Conservation (phyloP, 2,329 filamentous ascomycete species). For the Fusarium temperatum region DNA sequence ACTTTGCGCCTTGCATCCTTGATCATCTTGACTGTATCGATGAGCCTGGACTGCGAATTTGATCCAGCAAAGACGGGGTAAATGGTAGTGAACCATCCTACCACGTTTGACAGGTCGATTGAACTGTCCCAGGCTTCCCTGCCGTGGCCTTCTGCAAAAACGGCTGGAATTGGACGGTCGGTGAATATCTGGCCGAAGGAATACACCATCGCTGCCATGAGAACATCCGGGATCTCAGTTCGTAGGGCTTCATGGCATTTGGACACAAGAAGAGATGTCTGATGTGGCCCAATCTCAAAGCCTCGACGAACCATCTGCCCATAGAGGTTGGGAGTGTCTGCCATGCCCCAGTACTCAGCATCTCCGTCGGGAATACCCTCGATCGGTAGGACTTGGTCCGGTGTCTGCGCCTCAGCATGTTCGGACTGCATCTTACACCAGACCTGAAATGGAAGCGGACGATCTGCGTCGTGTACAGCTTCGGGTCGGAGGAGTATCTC, state of each 20-base stretch:
- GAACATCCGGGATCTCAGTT: conserved; percentile 48
- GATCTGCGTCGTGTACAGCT: conserved; percentile 9
- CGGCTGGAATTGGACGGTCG: conserved; percentile 39
- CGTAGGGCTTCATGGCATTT: conserved; percentile 38
- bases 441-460: conserved; percentile 46
- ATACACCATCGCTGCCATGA: conserved; percentile 44
- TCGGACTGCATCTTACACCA: conserved; percentile 50
- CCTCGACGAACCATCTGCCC: conserved; percentile 27
- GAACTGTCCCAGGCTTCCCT: conserved; percentile 44
- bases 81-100: conserved; percentile 53
- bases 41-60: background rate
- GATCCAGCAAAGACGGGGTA: conserved; percentile 41
- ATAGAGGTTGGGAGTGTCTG: conserved; percentile 23
- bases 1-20: conserved; percentile 31
- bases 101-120: conserved; percentile 45
- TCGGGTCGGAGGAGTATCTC: conserved; percentile 43
- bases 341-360: conserved; percentile 41
- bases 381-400: conserved; percentile 40
- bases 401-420: background rate
- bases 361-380: conserved; percentile 29
- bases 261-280: conserved; percentile 33
- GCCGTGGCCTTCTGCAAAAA: conserved; percentile 50
- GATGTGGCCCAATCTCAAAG: conserved; percentile 18
- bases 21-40: conserved; percentile 29
- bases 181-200: conserved; percentile 44